Evolutionary conservation across 108 stramenopile genomes (phyloP).

Genomic region (Seminavis robusta): DNA sequence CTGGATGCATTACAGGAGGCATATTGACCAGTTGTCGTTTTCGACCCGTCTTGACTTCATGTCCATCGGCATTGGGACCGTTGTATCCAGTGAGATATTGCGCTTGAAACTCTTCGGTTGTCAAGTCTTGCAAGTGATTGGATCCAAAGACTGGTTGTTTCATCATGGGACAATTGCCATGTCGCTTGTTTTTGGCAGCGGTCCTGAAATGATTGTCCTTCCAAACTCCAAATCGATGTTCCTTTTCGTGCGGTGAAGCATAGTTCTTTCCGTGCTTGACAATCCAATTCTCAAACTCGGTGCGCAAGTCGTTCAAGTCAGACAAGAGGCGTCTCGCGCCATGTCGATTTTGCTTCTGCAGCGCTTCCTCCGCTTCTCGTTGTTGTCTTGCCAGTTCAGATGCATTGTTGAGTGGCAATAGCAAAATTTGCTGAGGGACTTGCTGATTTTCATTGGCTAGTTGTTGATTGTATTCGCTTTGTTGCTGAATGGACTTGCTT

Average conservation of each 20-base stretch:
- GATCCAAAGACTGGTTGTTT: constrained; percentile 79
- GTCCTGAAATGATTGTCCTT: constrained; percentile 73
- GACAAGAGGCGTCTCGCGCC: neutral
- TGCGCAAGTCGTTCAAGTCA: constrained; percentile 16
- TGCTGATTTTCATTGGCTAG: neutral
- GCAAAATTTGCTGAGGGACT: constrained; percentile 21
- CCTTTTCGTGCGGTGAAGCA: constrained; percentile 56
- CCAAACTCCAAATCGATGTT: constrained; percentile 77
- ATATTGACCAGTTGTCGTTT: neutral
- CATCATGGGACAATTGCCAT: constrained; percentile 79
- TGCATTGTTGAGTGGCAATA: constrained; percentile 16
- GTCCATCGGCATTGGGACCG: constrained; percentile 43
- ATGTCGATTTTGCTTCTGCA: neutral
- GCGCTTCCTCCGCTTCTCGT: neutral
- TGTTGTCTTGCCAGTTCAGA: neutral
- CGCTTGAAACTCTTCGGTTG: constrained; percentile 67
- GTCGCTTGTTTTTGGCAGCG: constrained; percentile 58
- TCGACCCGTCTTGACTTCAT: neutral
- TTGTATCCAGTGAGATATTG: constrained; percentile 75
- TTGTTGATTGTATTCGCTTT: neutral
- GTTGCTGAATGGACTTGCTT: neutral
- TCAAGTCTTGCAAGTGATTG: constrained; percentile 72
- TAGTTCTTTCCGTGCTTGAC: constrained; percentile 56
- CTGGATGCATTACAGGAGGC: constrained; percentile 11
- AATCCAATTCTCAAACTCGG: constrained; percentile 79